Conservation (phyloP, 495 filamentous ascomycete species). For the Hypoxylon intermedium region DNA sequence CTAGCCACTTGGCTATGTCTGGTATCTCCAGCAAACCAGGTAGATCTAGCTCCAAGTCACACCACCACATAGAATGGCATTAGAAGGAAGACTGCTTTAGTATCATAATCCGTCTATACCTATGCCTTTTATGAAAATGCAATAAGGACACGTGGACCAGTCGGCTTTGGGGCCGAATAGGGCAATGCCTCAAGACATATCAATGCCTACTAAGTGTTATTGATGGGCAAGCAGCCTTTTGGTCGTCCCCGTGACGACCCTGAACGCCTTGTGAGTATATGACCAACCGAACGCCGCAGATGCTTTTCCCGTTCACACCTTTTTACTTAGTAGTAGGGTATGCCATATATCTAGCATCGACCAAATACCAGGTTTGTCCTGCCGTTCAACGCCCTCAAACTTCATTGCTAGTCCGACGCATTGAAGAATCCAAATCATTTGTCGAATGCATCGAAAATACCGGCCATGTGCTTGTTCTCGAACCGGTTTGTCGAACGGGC, state of each 20-base stretch:
- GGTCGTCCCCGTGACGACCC: constrained; percentile 3
- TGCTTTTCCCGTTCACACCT: constrained; percentile 1
- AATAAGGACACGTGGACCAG: not conserved
- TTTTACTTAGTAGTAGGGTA: too few species aligned
- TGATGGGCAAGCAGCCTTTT: not conserved
- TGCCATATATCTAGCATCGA: not conserved
- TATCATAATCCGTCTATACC: constrained; percentile 9
- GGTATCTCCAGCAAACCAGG: too few species aligned
- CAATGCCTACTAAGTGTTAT: constrained; percentile 1
- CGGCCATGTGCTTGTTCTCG: constrained; percentile 92
- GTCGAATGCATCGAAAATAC: constrained; percentile 80
- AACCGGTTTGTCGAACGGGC: constrained; percentile 71
- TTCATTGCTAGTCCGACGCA: not conserved
- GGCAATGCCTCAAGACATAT: not conserved
- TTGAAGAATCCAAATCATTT: constrained; percentile 33
- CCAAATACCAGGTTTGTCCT: not conserved
- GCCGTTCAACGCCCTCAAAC: not conserved
- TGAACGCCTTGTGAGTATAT: constrained; percentile 14
- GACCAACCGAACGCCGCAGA: constrained; percentile 21
- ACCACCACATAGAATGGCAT: not conserved
- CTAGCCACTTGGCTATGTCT: too few species aligned
- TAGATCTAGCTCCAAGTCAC: constrained; percentile 6
- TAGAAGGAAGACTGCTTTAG: constrained; percentile 4
- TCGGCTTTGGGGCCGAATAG: not conserved
- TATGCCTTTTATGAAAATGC: constrained; percentile 7